Conservation (phyloP, 2,329 filamentous ascomycete species). For the Arthrobotrys megalospora region DNA sequence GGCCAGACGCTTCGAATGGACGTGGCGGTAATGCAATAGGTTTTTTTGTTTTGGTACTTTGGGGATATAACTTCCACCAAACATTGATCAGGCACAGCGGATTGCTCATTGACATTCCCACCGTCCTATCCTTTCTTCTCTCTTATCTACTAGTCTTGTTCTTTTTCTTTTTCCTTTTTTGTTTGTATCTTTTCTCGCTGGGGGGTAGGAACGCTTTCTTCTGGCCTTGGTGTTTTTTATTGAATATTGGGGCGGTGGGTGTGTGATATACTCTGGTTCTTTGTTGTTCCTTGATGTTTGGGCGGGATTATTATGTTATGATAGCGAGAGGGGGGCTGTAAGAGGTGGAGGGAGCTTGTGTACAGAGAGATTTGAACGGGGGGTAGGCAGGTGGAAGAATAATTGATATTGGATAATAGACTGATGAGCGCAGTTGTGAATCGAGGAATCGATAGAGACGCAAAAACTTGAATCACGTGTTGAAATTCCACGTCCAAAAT, state of each 20-base stretch:
- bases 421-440: too few species aligned
- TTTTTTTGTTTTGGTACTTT: conserved; percentile 38
- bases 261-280: conserved; percentile 18
- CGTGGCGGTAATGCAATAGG: conserved; percentile 11
- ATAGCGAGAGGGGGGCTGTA: neutral
- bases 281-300: conserved; percentile 2
- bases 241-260: conserved; percentile 26
- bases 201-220: conserved; percentile 23
- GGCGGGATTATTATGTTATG: conserved; percentile 17
- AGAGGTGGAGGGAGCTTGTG: neutral
- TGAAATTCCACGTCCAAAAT: too few species aligned
- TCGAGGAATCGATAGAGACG: too few species aligned
- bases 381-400: neutral
- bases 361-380: neutral
- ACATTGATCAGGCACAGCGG: neutral
- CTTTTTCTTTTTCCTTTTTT: conserved; percentile 26
- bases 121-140: neutral
- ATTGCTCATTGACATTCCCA: conserved; percentile 11
- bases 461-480: too few species aligned
- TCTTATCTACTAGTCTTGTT: conserved; percentile 35
- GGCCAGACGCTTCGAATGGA: neutral
- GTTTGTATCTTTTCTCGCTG: neutral
- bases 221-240: conserved; percentile 22
- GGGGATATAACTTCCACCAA: neutral
- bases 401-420: conserved; percentile 25